phyloP scores from a whole-genome alignment of 306 rosid species.

The Clitoria ternatea region DNA sequence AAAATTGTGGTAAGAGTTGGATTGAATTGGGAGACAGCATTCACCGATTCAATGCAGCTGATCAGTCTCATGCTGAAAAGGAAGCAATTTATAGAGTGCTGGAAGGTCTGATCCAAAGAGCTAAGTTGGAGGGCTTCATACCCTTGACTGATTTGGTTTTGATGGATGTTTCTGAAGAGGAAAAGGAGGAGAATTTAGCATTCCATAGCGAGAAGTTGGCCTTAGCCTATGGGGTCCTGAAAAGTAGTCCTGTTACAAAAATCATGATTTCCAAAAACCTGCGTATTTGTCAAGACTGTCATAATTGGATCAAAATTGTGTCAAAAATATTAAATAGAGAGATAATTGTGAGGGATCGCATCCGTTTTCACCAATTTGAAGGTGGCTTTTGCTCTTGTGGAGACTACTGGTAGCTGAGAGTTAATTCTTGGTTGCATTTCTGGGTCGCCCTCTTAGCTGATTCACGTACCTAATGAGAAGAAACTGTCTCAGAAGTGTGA shows the following conservation, averaged over 20 bases:
- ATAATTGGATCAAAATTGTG: slow-evolving; percentile 51
- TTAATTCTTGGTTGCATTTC: slow-evolving; percentile 22
- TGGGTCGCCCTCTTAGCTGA: neutral
- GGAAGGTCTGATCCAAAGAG: slow-evolving; percentile 49
- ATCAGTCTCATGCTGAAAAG: slow-evolving; percentile 52
- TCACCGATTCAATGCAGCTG: slow-evolving; percentile 60
- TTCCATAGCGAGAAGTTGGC: slow-evolving; percentile 68
- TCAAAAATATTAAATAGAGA: slow-evolving; percentile 48
- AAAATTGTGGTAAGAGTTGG: slow-evolving; percentile 66
- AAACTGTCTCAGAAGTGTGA: neutral
- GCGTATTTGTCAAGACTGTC: slow-evolving; percentile 48
- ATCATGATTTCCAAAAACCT: slow-evolving; percentile 61
- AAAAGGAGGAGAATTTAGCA: slow-evolving; percentile 58
- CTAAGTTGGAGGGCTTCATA: slow-evolving; percentile 49
- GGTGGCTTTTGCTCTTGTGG: slow-evolving; percentile 64
- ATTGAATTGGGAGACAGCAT: slow-evolving; percentile 46
- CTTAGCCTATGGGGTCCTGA: slow-evolving; percentile 58
- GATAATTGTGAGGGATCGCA: slow-evolving; percentile 66
- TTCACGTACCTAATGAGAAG: neutral
- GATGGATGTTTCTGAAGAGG: slow-evolving; percentile 83
- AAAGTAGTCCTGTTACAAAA: slow-evolving; percentile 61
- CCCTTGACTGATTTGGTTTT: slow-evolving; percentile 64
- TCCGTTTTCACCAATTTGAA: slow-evolving; percentile 71
- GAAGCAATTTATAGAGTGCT: slow-evolving; percentile 48
- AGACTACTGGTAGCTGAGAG: slow-evolving; percentile 60